phyloP scores from a whole-genome alignment of 352 stramenopile genomes.

The Globisporangium takayamanum region DNA sequence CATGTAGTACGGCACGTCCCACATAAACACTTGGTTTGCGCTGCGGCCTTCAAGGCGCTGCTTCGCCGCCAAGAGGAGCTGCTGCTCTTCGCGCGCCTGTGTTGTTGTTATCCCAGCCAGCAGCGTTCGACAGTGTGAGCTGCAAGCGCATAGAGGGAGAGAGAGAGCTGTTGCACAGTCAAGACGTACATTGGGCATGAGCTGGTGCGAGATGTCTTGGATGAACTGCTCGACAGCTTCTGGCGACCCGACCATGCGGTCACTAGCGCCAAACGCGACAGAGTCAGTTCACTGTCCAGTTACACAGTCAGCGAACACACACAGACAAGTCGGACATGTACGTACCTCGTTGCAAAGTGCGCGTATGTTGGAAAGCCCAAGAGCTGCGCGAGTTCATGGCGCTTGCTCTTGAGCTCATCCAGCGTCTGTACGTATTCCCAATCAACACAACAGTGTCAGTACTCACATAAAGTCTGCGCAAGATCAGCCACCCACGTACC shows the following conservation, averaged over 20 bases:
- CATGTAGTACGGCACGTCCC: constrained; percentile 95
- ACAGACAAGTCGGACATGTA: not conserved
- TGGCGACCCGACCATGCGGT: constrained; percentile 83
- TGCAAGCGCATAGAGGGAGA: not conserved
- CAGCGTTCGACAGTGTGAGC: not conserved
- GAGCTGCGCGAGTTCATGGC: constrained; percentile 83
- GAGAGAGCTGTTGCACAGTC: no score
- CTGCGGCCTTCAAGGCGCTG: constrained; percentile 39
- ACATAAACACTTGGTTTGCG: constrained; percentile 75
- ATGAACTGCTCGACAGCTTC: constrained; percentile 68
- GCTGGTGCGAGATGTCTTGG: constrained; percentile 40
- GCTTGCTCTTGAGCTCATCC: constrained; percentile 79
- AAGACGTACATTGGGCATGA: constrained; percentile 61
- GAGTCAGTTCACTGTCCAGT: not conserved
- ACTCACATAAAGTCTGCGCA: not conserved
- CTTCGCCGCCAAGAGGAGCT: constrained; percentile 59
- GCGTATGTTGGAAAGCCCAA: constrained; percentile 90
- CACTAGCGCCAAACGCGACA: constrained; percentile 18
- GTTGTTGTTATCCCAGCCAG: not conserved
- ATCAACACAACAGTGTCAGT: not conserved
- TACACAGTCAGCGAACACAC: not conserved
- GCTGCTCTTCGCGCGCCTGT: constrained; percentile 50
- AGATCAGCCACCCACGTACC: constrained; percentile 14
- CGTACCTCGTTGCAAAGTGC: constrained; percentile 88
- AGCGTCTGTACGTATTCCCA: constrained; percentile 43